A percentile compares a stretch with the other conserved stretches of the same genome.
phyloP scores from a whole-genome alignment of 306 rosid species.

The Corylus avellana region DNA sequence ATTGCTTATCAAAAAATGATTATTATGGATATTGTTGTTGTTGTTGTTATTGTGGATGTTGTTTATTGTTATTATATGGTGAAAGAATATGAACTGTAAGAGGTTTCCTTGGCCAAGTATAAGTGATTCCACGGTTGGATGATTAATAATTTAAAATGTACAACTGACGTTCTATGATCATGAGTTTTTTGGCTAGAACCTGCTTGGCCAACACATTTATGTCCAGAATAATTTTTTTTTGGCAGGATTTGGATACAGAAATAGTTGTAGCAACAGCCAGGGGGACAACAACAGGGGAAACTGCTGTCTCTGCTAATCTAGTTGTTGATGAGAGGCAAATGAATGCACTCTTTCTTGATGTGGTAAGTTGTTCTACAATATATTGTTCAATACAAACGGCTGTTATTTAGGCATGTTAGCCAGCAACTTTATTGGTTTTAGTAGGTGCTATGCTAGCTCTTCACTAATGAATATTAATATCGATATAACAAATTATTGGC shows the following conservation, averaged over 20 bases:
- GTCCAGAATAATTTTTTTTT: neutral
- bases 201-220: slow-evolving; percentile 18
- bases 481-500: no score
- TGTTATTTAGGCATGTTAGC: neutral
- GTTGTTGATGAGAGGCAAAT: slow-evolving; percentile 94
- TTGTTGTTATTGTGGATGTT: neutral
- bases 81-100: neutral
- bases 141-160: neutral
- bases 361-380: slow-evolving; percentile 54
- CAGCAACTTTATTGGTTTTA: neutral
- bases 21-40: neutral
- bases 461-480: no score
- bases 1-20: neutral
- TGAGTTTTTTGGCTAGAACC: slow-evolving; percentile 1
- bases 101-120: neutral
- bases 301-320: slow-evolving; percentile 83
- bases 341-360: slow-evolving; percentile 95
- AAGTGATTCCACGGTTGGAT: slow-evolving; percentile 6
- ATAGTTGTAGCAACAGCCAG: slow-evolving; percentile 73
- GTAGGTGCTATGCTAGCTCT: neutral
- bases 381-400: neutral
- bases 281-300: slow-evolving; percentile 51
- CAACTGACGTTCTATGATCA: neutral
- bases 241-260: slow-evolving; percentile 96
- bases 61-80: neutral